A percentile compares a stretch with the other conserved stretches of the same genome.
phyloP scores from a whole-genome alignment of 1,284 basidiomycete species.

The Cerioporus squamosus region DNA sequence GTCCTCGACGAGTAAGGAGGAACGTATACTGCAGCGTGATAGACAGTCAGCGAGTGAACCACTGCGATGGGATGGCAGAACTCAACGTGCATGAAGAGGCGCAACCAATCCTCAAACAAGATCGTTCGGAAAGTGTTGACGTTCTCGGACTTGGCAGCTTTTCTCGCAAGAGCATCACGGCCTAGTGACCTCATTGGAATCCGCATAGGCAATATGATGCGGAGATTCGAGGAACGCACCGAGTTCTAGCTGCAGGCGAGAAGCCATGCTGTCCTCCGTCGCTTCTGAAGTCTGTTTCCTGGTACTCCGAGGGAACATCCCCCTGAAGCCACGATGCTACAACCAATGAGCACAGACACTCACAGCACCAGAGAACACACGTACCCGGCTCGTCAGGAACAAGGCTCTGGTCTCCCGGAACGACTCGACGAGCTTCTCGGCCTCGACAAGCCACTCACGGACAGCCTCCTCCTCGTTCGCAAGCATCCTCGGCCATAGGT shows the following conservation, averaged over 20 bases:
- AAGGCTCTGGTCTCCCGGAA: slow-evolving; percentile 87
- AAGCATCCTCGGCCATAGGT: slow-evolving; percentile 49
- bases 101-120: slow-evolving; percentile 86
- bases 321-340: slow-evolving; percentile 50
- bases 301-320: slow-evolving; percentile 63
- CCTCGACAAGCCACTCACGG: slow-evolving; percentile 81
- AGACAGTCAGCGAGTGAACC: not conserved
- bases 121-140: slow-evolving; percentile 80
- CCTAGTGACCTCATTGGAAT: slow-evolving; percentile 17
- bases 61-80: not conserved
- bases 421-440: slow-evolving; percentile 85
- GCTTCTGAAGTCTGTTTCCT: slow-evolving; percentile 56
- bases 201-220: not conserved
- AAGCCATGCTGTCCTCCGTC: slow-evolving; percentile 75
- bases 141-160: slow-evolving; percentile 38
- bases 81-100: slow-evolving; percentile 81
- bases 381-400: slow-evolving; percentile 75
- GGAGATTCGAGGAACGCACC: slow-evolving; percentile 47
- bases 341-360: slow-evolving; percentile 24
- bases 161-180: slow-evolving; percentile 37
- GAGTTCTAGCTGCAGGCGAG: slow-evolving; percentile 74
- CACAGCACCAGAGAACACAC: slow-evolving; percentile 35
- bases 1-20: slow-evolving; percentile 68
- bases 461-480: slow-evolving; percentile 45
- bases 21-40: slow-evolving; percentile 74